phyloP scores from a whole-genome alignment of 164 flowering plant species.

The grape (Vitis vinifera) region DNA sequence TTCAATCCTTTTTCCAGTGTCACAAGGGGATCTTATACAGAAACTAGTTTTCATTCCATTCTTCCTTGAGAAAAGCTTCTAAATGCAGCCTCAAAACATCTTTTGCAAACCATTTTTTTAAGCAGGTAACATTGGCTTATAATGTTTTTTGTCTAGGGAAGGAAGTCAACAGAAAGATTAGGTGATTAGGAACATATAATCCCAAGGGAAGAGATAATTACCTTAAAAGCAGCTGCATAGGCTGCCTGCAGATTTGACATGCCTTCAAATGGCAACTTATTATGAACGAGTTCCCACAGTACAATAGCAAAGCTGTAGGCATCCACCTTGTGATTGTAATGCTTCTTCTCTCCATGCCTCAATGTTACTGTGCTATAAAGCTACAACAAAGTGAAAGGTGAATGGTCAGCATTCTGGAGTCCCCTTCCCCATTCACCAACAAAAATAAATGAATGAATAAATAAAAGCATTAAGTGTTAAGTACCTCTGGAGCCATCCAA shows the following conservation, averaged over 20 bases:
- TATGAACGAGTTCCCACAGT: constrained; percentile 90
- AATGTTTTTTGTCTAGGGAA: no score
- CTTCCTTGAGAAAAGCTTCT: no score
- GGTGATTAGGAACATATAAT: no score
- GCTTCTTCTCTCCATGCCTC: constrained; percentile 96
- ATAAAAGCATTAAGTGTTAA: neutral
- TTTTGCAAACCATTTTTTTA: no score
- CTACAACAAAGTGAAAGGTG: constrained; percentile 32
- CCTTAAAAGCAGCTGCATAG: constrained; percentile 98
- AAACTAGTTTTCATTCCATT: no score
- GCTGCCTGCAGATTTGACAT: constrained; percentile 99
- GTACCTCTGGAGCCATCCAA: constrained; percentile 99
- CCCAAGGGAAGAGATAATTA: constrained; percentile 16
- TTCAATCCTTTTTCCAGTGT: no score
- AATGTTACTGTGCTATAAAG: constrained; percentile 93
- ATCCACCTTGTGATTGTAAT: constrained; percentile 94
- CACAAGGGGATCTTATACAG: no score
- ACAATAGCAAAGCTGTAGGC: constrained; percentile 95
- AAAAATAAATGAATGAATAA: neutral
- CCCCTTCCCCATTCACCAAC: neutral
- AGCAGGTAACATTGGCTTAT: no score
- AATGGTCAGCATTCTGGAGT: neutral
- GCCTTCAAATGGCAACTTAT: constrained; percentile 91
- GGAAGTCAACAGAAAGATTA: no score
- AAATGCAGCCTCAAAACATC: no score